These are phyloP conservation scores for Boletus barrowsii DNA, from an alignment of 768 basidiomycete species.

Conservation along the genomic window DNA sequence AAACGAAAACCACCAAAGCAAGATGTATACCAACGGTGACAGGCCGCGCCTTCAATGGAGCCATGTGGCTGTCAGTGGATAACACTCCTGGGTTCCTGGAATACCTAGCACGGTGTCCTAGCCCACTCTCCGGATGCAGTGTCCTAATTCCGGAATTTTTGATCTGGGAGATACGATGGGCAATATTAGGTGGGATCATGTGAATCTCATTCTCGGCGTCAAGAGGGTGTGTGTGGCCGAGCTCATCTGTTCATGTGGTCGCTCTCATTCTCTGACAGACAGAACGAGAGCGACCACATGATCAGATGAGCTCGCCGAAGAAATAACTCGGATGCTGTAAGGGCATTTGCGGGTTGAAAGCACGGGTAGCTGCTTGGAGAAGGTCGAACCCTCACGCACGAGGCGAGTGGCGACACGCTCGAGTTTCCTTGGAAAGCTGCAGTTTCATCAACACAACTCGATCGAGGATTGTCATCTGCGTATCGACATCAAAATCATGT, in stretches of 20 bases:
- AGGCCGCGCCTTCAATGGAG: too few relatives aligned
- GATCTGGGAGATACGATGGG: slow-evolving; percentile 19
- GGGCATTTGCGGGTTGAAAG: slow-evolving; percentile 43
- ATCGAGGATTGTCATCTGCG: slow-evolving; percentile 65
- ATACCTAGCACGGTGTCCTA: too few relatives aligned
- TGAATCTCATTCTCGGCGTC: slow-evolving; percentile 50
- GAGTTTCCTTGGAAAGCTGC: slow-evolving; percentile 43
- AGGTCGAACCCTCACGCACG: slow-evolving; percentile 33
- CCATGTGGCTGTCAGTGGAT: too few relatives aligned
- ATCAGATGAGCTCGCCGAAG: slow-evolving; percentile 72
- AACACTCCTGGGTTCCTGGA: too few relatives aligned
- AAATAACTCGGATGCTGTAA: slow-evolving; percentile 49
- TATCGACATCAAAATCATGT: slow-evolving; percentile 91
- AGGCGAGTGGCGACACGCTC: slow-evolving; percentile 46
- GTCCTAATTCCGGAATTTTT: too few relatives aligned
- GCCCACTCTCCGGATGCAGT: too few relatives aligned
- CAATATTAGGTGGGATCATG: slow-evolving; percentile 68
- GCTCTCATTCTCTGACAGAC: slow-evolving; percentile 19
- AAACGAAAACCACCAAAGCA: too few relatives aligned
- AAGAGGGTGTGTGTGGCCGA: slow-evolving; percentile 50
- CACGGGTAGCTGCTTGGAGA: slow-evolving; percentile 51
- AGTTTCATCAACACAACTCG: slow-evolving; percentile 46
- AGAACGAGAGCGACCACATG: slow-evolving; percentile 68
- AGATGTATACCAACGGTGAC: too few relatives aligned
- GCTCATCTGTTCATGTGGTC: slow-evolving; percentile 55